phyloP scores from a whole-genome alignment of 345 rosid genomes.

The Aegle marmelos region DNA sequence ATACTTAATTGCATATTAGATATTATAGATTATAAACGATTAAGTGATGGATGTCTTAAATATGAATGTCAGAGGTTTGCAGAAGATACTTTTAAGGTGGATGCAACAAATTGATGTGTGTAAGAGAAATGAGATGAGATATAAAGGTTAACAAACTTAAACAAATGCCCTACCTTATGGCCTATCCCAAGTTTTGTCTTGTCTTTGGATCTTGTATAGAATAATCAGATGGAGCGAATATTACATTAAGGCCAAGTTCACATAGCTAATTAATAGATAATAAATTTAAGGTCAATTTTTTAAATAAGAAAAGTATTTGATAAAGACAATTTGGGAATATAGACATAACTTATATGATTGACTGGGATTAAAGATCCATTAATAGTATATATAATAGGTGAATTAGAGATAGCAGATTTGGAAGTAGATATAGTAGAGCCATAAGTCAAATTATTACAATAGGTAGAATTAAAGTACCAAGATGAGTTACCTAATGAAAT shows the following conservation, averaged over 20 bases:
- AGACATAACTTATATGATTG: not conserved
- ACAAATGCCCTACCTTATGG: not conserved
- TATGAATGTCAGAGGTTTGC: not conserved
- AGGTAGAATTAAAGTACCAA: not conserved
- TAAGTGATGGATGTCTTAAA: not conserved
- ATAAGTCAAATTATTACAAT: not conserved
- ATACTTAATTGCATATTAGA: not conserved
- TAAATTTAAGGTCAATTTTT: slow-evolving; percentile 13
- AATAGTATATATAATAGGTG: not conserved
- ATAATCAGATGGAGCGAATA: not conserved
- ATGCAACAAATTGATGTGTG: not conserved
- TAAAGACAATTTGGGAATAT: not conserved
- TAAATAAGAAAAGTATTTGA: not conserved
- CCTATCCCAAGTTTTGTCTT: not conserved
- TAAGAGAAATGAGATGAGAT: not conserved
- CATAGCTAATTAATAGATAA: slow-evolving; percentile 1
- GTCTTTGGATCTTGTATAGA: not conserved
- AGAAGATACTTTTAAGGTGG: no score
- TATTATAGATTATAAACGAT: not conserved
- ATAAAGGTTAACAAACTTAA: slow-evolving; percentile 3
- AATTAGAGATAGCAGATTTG: not conserved
- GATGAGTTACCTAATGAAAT: not conserved
- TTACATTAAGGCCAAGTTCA: not conserved
- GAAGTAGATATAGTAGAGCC: not conserved
- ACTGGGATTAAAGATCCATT: not conserved